phyloP scores from a whole-genome alignment of 306 rosid species.

The Cotoneaster glaucophyllus region DNA sequence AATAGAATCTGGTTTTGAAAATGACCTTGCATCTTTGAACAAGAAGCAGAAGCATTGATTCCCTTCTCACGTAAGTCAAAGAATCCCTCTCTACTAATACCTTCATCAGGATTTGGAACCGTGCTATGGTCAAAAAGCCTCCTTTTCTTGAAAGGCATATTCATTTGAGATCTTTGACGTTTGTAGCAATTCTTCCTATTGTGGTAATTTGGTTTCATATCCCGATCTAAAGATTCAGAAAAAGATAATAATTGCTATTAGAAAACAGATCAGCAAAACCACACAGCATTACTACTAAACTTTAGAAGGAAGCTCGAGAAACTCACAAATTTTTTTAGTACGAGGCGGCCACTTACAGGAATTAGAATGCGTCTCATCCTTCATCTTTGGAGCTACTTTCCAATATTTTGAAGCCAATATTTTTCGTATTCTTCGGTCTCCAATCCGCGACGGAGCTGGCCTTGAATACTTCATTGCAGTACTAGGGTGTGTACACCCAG shows the following conservation, averaged over 20 bases:
- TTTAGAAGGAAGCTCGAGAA: not conserved
- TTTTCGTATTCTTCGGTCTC: slow-evolving; percentile 60
- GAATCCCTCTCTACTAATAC: slow-evolving; percentile 28
- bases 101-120: slow-evolving; percentile 41
- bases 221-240: slow-evolving; percentile 35
- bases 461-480: slow-evolving; percentile 43
- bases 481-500: slow-evolving; percentile 63
- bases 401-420: slow-evolving; percentile 68
- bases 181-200: slow-evolving; percentile 48
- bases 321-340: not conserved
- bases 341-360: slow-evolving; percentile 39
- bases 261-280: slow-evolving; percentile 11
- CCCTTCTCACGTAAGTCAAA: slow-evolving; percentile 39
- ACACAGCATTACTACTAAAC: not conserved
- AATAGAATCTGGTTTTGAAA: slow-evolving; percentile 19
- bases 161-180: slow-evolving; percentile 70
- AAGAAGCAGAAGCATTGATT: slow-evolving; percentile 36
- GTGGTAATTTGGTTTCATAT: slow-evolving; percentile 41
- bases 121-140: slow-evolving; percentile 42
- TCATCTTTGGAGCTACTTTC: slow-evolving; percentile 44
- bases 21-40: slow-evolving; percentile 38
- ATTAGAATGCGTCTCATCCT: slow-evolving; percentile 36
- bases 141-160: slow-evolving; percentile 87
- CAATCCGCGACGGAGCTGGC: slow-evolving; percentile 36
- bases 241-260: slow-evolving; percentile 9